Evolutionary conservation across 140 eudicot genomes (phyloP).

Genomic region (Anethum foeniculum): DNA sequence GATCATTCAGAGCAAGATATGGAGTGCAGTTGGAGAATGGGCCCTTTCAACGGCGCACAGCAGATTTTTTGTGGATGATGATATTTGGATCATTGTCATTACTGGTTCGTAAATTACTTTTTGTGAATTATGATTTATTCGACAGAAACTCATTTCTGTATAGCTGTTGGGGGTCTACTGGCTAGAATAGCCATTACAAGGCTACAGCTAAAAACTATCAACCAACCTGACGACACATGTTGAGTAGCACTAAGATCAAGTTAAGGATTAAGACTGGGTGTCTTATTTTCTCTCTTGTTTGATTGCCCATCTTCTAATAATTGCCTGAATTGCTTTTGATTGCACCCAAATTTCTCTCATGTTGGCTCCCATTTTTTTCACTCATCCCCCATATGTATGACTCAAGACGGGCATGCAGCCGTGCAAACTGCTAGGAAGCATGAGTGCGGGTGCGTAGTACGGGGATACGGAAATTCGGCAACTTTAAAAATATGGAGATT

Average conservation of each 20-base stretch:
- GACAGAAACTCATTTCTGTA: not conserved
- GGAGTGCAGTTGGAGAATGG: conserved; percentile 88
- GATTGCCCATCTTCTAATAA: not conserved
- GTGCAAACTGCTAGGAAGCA: not conserved
- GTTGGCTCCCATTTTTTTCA: not conserved
- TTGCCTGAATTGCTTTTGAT: not conserved
- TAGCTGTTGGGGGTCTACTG: not conserved
- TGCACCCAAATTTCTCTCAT: not conserved
- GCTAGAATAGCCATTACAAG: not conserved
- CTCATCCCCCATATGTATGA: not conserved
- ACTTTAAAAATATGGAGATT: no score
- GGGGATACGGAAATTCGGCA: no score
- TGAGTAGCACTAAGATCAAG: not conserved
- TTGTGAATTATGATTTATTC: not conserved
- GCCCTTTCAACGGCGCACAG: conserved; percentile 72
- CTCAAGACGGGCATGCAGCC: not conserved
- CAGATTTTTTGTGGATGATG: conserved; percentile 92
- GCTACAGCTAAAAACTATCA: not conserved
- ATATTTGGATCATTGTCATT: conserved; percentile 60
- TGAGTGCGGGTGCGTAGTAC: no score
- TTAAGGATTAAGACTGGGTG: not conserved
- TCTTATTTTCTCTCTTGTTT: not conserved
- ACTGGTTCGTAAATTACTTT: conserved; percentile 39
- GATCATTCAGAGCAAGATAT: conserved; percentile 63
- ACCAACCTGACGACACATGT: not conserved